Base-by-base conservation (phyloP, 768 basidiomycete genomes). In the Tylopilus subfusipes region DNA sequence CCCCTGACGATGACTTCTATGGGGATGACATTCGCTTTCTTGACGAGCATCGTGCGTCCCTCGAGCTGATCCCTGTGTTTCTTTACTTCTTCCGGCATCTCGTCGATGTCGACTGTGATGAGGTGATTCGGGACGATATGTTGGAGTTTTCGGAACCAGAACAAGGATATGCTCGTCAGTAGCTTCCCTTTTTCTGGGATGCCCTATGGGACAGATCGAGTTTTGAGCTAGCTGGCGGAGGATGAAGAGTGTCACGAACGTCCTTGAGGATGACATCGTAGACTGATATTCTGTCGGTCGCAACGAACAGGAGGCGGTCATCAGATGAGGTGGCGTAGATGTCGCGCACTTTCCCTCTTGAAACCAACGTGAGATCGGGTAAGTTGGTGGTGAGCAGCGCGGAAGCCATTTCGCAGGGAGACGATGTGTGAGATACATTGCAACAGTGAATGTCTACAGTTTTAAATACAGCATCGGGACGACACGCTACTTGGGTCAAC, bases 1-100 rank as follows among this genome's bases (percentile, higher is more conserved):
- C 96, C 96, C 57, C 97, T 78, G 18, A 98, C 96, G 63, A 99
- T 98, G 7, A 90, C 93, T 72, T 99, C 97, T 7, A 98, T 77
- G 21, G 91, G 92, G 29, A 98, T 76, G 27, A 98, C 89, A 67
- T 86, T 80, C 1, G 94, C 95, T 65, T 86, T 94, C 68, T 74
- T 82, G 11, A 98, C 97, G 49, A 97, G 84, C 89, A 99, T 98
- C 12, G 86, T 76, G 21, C 97, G 79, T 2, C 90, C 95, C 30
- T 86, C 81, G 13, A 98, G 79, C 69, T 89, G 86, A 36, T 82
- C 81, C 58, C 75, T 81, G 73, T 94, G 90, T 61, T 86, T 74
- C 48, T 78, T 79, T 29, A 96, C 79, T 59, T 88, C 87, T 52
- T 76, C 73, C 0, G 95, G 95, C 89, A 98, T 95, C 63, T 85